Evolutionary conservation across 2,329 filamentous ascomycete species (phyloP).

Genomic region (Diaporthe velutina): DNA sequence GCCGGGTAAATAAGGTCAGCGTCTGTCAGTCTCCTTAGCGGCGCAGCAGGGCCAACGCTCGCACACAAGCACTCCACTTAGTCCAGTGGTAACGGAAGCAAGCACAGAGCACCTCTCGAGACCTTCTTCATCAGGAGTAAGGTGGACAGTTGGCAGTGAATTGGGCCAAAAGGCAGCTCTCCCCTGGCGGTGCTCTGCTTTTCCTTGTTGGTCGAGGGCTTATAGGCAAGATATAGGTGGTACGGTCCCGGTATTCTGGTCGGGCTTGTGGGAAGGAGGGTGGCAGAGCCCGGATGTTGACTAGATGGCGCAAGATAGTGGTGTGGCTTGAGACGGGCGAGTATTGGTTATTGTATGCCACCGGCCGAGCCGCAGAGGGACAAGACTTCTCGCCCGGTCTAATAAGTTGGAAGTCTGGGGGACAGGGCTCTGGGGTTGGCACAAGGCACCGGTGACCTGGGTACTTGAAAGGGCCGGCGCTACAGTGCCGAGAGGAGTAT

Average conservation of each 20-base stretch:
- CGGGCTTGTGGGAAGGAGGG: constrained; percentile 15
- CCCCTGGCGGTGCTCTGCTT: background rate
- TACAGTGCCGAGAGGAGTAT: constrained; percentile 35
- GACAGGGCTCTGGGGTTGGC: constrained; percentile 31
- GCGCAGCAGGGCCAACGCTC: constrained; percentile 27
- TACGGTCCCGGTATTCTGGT: constrained; percentile 27
- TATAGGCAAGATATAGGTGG: constrained; percentile 19
- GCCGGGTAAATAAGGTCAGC: constrained; percentile 38
- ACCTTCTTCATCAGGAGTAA: constrained; percentile 20
- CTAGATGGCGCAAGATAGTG: constrained; percentile 26
- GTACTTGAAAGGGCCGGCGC: constrained; percentile 35
- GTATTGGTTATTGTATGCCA: constrained; percentile 39
- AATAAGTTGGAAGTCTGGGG: constrained; percentile 27
- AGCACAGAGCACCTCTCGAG: background rate
- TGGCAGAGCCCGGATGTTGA: constrained; percentile 29
- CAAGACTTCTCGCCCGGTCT: constrained; percentile 36
- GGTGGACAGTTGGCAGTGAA: background rate
- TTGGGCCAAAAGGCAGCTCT: constrained; percentile 1
- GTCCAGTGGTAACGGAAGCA: constrained; percentile 31
- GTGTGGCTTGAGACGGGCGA: constrained; percentile 37
- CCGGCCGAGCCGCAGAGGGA: constrained; percentile 38
- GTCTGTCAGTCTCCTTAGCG: constrained; percentile 34
- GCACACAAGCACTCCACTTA: constrained; percentile 33
- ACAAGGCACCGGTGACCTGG: constrained; percentile 29
- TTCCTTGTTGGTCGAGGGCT: constrained; percentile 6